phyloP scores from a whole-genome alignment of 495 filamentous ascomycete species.

The Tuber magnatum region DNA sequence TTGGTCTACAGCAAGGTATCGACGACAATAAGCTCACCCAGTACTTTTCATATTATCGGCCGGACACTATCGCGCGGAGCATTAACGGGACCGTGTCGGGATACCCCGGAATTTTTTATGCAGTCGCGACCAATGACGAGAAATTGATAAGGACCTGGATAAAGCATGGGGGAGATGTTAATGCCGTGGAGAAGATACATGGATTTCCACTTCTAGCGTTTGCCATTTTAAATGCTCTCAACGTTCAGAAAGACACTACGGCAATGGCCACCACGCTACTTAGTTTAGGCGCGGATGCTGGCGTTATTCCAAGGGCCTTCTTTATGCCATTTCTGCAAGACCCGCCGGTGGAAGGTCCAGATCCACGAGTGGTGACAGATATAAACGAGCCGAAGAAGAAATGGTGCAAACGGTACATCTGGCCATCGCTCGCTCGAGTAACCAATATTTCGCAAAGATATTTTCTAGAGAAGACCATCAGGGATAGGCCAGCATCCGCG shows the following conservation, averaged over 20 bases:
- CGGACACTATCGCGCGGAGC: neutral
- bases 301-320: constrained; percentile 42
- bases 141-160: constrained; percentile 42
- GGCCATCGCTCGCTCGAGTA: constrained; percentile 38
- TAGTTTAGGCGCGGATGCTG: constrained; percentile 43
- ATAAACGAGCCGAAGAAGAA: constrained; percentile 8
- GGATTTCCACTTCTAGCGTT: constrained; percentile 47
- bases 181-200: constrained; percentile 32
- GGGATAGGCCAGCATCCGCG: constrained; percentile 28
- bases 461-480: constrained; percentile 42
- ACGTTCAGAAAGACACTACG: constrained; percentile 42
- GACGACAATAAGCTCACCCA: neutral
- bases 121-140: constrained; percentile 44
- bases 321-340: constrained; percentile 39
- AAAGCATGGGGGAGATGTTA: constrained; percentile 42
- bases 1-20: neutral
- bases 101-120: constrained; percentile 43
- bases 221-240: constrained; percentile 42
- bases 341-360: constrained; percentile 25
- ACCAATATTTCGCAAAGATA: constrained; percentile 49
- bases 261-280: constrained; percentile 42
- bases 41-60: neutral
- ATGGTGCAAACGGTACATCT: constrained; percentile 25
- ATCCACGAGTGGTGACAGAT: constrained; percentile 26
- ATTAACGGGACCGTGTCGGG: neutral